Percentiles rank a stretch among this genome's conserved stretches.
phyloP scores from a whole-genome alignment of 768 basidiomycete genomes.

The Scleroderma citrinum region DNA sequence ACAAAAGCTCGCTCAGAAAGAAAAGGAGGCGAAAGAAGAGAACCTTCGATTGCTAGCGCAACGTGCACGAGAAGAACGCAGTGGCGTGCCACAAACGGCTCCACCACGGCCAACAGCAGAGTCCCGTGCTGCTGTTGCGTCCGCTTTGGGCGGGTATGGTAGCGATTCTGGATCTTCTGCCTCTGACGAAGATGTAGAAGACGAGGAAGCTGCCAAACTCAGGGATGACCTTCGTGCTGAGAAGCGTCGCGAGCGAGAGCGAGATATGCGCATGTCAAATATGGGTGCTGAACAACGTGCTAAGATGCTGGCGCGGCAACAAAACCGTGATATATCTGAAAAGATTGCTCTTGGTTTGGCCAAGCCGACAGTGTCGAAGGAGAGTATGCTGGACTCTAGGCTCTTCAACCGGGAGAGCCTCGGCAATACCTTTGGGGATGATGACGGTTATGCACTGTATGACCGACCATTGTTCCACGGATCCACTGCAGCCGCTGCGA shows the following conservation, averaged over 20 bases:
- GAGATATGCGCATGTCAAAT: slow-evolving; percentile 97
- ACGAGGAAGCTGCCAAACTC: slow-evolving; percentile 80
- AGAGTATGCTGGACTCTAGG: slow-evolving; percentile 95
- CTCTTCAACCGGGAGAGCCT: slow-evolving; percentile 96
- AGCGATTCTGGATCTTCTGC: slow-evolving; percentile 59
- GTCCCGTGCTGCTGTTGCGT: slow-evolving; percentile 64
- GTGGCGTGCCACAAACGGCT: slow-evolving; percentile 57
- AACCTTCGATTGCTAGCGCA: slow-evolving; percentile 91
- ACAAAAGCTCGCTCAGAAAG: slow-evolving; percentile 97
- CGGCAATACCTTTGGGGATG: slow-evolving; percentile 75
- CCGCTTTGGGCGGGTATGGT: slow-evolving; percentile 80
- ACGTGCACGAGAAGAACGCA: slow-evolving; percentile 91
- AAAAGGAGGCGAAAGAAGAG: slow-evolving; percentile 94
- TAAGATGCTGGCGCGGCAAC: slow-evolving; percentile 91
- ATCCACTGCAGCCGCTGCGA: slow-evolving; percentile 96
- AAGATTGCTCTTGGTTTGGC: slow-evolving; percentile 97
- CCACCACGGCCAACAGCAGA: slow-evolving; percentile 61
- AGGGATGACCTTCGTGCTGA: slow-evolving; percentile 89
- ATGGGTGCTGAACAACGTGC: slow-evolving; percentile 98
- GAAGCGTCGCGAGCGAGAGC: slow-evolving; percentile 89
- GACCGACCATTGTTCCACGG: slow-evolving; percentile 95
- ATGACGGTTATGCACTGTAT: slow-evolving; percentile 92
- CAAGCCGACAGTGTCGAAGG: slow-evolving; percentile 93
- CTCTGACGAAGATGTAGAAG: slow-evolving; percentile 58
- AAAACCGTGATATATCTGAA: slow-evolving; percentile 98